Evolutionary conservation across 2,329 filamentous ascomycete species (phyloP), one percentile per base, ranked within the genome.

Genomic region (Massarina eburnea): DNA sequence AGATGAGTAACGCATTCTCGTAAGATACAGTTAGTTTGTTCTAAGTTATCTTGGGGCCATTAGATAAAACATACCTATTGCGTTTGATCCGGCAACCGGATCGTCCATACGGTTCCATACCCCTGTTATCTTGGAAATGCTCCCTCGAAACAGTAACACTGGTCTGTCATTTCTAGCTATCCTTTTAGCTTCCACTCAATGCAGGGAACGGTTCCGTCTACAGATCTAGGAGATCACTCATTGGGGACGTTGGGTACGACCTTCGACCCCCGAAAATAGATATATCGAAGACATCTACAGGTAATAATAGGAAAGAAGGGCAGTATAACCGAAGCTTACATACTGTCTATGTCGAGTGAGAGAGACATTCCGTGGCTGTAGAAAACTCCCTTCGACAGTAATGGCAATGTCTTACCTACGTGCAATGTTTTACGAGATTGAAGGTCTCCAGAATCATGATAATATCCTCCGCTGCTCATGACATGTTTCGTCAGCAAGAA

Each of bases 81-180:
- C 9, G n/a, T 5, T 20, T 22, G 34, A 19, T 21, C 34, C 36
- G 21, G 14, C 3, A 12, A 1, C 8, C 30, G 24, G 32, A 43
- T 38, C 27, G 15, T 39, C 17, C 24, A 15, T 21, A 17, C 29
- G 32, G 12, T 26, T 38, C 41, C 19, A 27, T 17, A 17, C 22
- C 46, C 44, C 40, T 27, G 33, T 42, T 24, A 10, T 18, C 38
- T 27, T 39, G 40, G 32, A 20, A 24, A 34, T 34, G 18, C 14
- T n/a, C 39, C 33, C 33, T 32, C 38, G 40, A 39, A 34, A 52
- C 41, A 20, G 43, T 45, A 42, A 47, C 46, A 49, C 45, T 37
- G 36, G 19, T 40, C 43, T 46, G 26, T 44, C 33, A 15, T 32
- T 37, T 21, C 38, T 15, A 24, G 29, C 21, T 32, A 40, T 20